Evolutionary conservation across 2,329 filamentous ascomycete genomes (phyloP).

Genomic region (Chrysoporthe cubensis): DNA sequence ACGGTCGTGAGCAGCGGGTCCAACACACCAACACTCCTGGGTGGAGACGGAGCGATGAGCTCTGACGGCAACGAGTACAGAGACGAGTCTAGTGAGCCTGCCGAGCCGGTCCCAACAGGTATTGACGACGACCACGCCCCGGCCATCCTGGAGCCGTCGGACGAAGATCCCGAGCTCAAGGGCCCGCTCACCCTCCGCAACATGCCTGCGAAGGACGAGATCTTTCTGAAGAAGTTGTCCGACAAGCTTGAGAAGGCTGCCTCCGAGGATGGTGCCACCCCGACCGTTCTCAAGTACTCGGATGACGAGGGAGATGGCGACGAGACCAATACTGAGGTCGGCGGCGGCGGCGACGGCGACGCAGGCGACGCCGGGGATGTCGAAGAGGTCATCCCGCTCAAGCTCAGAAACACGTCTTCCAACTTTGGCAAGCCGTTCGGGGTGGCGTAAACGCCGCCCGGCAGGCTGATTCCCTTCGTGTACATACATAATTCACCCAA

Average conservation of each 20-base stretch:
- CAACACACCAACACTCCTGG: constrained; percentile 41
- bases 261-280: constrained; percentile 50
- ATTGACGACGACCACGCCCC: constrained; percentile 31
- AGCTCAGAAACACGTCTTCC: constrained; percentile 45
- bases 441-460: constrained; percentile 20
- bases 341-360: constrained; percentile 29
- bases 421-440: constrained; percentile 56
- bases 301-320: constrained; percentile 26
- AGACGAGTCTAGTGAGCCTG: constrained; percentile 24
- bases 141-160: constrained; percentile 41
- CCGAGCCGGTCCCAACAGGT: constrained; percentile 31
- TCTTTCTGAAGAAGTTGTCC: constrained; percentile 55
- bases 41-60: constrained; percentile 30
- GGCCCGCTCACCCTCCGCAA: constrained; percentile 60
- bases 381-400: constrained; percentile 50
- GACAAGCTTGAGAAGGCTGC: constrained; percentile 57
- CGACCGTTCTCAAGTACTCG: constrained; percentile 44
- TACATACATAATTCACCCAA: constrained; percentile 7
- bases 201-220: constrained; percentile 58
- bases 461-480: background rate
- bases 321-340: constrained; percentile 16
- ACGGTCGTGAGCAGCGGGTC: constrained; percentile 46
- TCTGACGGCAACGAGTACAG: constrained; percentile 24
- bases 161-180: constrained; percentile 51
- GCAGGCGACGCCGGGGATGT: constrained; percentile 37